These are phyloP conservation scores for Calonectria multiphialidica DNA, from an alignment of 2,329 filamentous ascomycete genomes.

Conservation along the genomic window DNA sequence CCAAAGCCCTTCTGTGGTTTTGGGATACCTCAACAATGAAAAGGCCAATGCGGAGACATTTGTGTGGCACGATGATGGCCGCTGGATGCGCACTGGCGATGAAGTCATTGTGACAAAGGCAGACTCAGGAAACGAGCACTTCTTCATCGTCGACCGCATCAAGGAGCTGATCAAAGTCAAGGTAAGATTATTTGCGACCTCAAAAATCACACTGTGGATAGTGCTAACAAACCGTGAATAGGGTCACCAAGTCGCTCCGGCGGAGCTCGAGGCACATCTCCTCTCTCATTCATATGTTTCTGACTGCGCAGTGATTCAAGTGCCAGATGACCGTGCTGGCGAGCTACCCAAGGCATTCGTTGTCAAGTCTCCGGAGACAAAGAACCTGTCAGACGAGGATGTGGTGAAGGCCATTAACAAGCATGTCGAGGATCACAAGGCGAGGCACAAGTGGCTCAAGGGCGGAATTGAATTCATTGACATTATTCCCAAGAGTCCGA, in stretches of 20 bases:
- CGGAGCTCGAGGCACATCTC: conserved; percentile 80
- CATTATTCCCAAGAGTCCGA: conserved; percentile 77
- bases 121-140: conserved; percentile 77
- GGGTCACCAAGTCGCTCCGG: conserved; percentile 78
- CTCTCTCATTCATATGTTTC: conserved; percentile 76
- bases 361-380: conserved; percentile 58
- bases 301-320: conserved; percentile 80
- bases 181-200: conserved; percentile 51
- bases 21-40: conserved; percentile 89
- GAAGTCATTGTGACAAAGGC: conserved; percentile 77
- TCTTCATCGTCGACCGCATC: conserved; percentile 83
- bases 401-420: conserved; percentile 63
- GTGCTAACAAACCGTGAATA: neutral
- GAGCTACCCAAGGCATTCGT: conserved; percentile 73
- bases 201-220: neutral
- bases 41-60: conserved; percentile 86
- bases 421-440: conserved; percentile 74
- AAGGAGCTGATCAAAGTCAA: conserved; percentile 82
- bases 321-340: conserved; percentile 68
- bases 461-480: conserved; percentile 73
- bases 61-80: conserved; percentile 70
- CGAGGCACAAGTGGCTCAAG: conserved; percentile 74
- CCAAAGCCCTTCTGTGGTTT: conserved; percentile 78
- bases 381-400: conserved; percentile 65
- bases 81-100: conserved; percentile 87